A percentile compares a stretch with the other conserved stretches of the same genome.
phyloP scores from a whole-genome alignment of 2,329 filamentous ascomycete genomes.

The Lachnellula suecica region DNA sequence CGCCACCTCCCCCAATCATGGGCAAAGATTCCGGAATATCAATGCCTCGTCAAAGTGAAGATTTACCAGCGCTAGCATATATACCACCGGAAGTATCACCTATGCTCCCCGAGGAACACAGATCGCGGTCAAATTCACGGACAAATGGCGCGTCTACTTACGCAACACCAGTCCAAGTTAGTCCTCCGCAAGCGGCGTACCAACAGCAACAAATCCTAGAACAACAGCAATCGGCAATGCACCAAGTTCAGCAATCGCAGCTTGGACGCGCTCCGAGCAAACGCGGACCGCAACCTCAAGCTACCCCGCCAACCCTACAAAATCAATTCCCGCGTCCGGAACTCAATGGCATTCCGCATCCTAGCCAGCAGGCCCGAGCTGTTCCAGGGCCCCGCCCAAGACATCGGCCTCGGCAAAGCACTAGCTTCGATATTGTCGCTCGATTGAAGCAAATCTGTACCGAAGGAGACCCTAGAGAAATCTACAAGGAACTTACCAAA shows the following conservation, averaged over 20 bases:
- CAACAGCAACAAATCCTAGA: slow-evolving; percentile 67
- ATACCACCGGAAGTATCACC: slow-evolving; percentile 35
- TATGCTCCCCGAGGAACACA: slow-evolving; percentile 66
- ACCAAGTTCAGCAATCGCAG: slow-evolving; percentile 68
- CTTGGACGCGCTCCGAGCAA: slow-evolving; percentile 75
- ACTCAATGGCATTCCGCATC: slow-evolving; percentile 38
- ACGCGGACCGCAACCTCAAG: slow-evolving; percentile 55
- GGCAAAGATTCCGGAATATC: slow-evolving; percentile 64
- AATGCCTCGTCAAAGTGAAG: slow-evolving; percentile 58
- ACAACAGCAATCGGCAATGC: slow-evolving; percentile 82
- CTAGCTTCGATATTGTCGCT: slow-evolving; percentile 76
- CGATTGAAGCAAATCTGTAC: slow-evolving; percentile 88
- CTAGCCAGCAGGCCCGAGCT: slow-evolving; percentile 31
- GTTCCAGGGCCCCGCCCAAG: slow-evolving; percentile 66
- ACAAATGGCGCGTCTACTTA: slow-evolving; percentile 48
- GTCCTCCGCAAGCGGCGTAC: slow-evolving; percentile 42
- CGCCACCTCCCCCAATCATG: slow-evolving; percentile 55
- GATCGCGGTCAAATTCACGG: slow-evolving; percentile 68
- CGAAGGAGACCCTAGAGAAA: slow-evolving; percentile 81
- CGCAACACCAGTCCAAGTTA: slow-evolving; percentile 22
- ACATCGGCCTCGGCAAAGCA: slow-evolving; percentile 77
- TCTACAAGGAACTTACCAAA: slow-evolving; percentile 86
- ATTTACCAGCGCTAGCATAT: slow-evolving; percentile 40
- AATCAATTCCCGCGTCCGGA: slow-evolving; percentile 42
- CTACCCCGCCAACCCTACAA: slow-evolving; percentile 53